A percentile compares a stretch with the other conserved stretches of the same genome.
Conservation (phyloP, 208 protist genomes). For the Trypanosoma avium region DNA sequence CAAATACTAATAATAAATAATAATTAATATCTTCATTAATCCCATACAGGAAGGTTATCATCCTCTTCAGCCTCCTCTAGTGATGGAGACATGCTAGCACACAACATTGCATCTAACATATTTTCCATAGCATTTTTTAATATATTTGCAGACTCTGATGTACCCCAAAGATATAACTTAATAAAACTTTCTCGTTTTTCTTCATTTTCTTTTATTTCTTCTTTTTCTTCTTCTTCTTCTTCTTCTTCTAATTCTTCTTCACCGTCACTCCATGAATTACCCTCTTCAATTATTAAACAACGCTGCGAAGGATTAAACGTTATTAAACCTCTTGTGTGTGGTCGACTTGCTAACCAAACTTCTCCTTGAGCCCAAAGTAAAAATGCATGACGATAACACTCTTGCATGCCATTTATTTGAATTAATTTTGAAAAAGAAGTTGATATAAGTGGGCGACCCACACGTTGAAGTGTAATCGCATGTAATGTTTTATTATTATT, state of each 20-base stretch:
- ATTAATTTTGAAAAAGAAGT: slow-evolving; percentile 40
- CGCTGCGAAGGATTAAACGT: slow-evolving; percentile 35
- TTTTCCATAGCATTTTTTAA: slow-evolving; percentile 9
- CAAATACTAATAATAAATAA: neutral
- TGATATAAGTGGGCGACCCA: slow-evolving; percentile 29
- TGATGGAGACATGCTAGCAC: slow-evolving; percentile 10
- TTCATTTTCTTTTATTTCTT: slow-evolving; percentile 2
- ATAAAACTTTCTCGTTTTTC: slow-evolving; percentile 30
- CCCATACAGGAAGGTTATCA: neutral
- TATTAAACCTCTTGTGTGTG: slow-evolving; percentile 29
- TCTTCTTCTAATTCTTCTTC: slow-evolving; percentile 4
- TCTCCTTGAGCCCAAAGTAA: slow-evolving; percentile 43
- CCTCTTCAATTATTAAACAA: slow-evolving; percentile 54
- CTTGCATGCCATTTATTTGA: slow-evolving; percentile 28
- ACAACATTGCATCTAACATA: slow-evolving; percentile 34
- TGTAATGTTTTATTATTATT: neutral
- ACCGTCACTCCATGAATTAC: slow-evolving; percentile 28
- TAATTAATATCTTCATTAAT: neutral
- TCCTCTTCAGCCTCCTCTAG: slow-evolving; percentile 26
- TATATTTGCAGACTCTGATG: slow-evolving; percentile 1
- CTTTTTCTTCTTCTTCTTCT: slow-evolving; percentile 19
- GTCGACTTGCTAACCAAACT: slow-evolving; percentile 51
- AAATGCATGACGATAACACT: slow-evolving; percentile 24
- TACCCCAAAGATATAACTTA: slow-evolving; percentile 35
- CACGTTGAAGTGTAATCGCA: slow-evolving; percentile 12